Percentiles rank a stretch among this genome's conserved stretches.
Conservation (phyloP, 2,329 filamentous ascomycete genomes). For the Hypoxylon rubiginosum region DNA sequence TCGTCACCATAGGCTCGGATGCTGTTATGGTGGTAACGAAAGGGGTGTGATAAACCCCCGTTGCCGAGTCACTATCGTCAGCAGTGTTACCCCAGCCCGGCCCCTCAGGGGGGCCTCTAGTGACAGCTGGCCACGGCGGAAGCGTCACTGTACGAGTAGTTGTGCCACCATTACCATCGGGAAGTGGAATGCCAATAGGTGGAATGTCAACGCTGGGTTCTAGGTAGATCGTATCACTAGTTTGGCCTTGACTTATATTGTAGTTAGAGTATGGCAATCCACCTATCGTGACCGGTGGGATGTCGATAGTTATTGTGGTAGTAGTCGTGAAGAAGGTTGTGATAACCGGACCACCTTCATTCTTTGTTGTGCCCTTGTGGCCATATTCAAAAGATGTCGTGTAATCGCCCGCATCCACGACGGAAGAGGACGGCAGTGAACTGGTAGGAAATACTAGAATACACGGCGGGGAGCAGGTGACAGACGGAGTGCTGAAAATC, state of each 20-base stretch:
- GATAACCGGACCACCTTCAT: neutral
- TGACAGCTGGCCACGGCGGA: constrained; percentile 26
- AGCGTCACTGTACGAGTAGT: constrained; percentile 17
- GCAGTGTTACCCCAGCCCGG: neutral
- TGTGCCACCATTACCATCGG: constrained; percentile 11
- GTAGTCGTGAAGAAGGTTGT: neutral
- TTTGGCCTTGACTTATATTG: neutral
- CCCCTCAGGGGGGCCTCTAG: constrained; percentile 4
- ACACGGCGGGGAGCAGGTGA: constrained; percentile 23
- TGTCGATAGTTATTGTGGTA: neutral
- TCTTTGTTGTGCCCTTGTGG: neutral
- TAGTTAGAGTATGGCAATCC: neutral
- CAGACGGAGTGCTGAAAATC: neutral
- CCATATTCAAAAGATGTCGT: constrained; percentile 31
- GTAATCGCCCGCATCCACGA: constrained; percentile 29
- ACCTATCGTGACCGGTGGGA: neutral
- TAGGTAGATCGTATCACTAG: neutral
- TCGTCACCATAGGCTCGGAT: no score
- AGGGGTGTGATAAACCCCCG: neutral
- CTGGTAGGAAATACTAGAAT: constrained; percentile 46
- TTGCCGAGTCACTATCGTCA: neutral
- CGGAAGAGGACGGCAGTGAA: constrained; percentile 23
- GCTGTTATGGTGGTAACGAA: no score
- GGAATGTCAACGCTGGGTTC: neutral
- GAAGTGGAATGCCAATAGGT: neutral